Conservation (phyloP, 768 basidiomycete genomes). For the Russula foetens region DNA sequence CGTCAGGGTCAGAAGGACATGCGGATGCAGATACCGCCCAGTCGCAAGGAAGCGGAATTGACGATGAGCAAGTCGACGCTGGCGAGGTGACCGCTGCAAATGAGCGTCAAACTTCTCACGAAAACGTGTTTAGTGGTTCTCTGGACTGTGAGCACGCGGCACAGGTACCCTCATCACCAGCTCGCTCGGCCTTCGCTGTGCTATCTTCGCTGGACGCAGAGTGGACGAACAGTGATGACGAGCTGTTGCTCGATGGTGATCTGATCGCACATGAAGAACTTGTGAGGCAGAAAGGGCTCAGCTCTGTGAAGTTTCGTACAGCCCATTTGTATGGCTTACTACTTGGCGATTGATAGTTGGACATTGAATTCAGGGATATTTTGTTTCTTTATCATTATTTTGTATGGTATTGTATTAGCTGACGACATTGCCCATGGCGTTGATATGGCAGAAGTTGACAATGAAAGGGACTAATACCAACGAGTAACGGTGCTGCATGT, state of each 20-base stretch:
- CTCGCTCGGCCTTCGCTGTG: neutral
- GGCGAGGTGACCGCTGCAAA: neutral
- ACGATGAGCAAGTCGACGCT: neutral
- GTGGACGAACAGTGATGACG: constrained; percentile 8
- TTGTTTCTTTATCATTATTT: neutral
- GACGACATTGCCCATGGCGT: neutral
- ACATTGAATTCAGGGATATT: neutral
- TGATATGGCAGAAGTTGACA: too few species aligned
- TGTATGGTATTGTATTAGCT: neutral
- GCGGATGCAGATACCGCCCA: neutral
- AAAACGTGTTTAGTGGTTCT: neutral
- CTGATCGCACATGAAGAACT: neutral
- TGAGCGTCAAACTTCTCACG: neutral
- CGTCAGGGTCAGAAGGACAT: neutral
- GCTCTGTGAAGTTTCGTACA: constrained; percentile 10
- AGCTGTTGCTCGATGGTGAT: constrained; percentile 3
- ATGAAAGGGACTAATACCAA: too few species aligned
- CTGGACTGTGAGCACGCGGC: neutral
- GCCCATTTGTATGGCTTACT: constrained; percentile 9
- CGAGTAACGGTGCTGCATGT: too few species aligned
- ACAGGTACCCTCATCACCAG: neutral
- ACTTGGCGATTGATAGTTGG: neutral
- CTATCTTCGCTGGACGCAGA: neutral
- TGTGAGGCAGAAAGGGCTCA: constrained; percentile 3
- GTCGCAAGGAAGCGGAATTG: neutral